Evolutionary conservation across 257 asterid species (phyloP).

Genomic region (Linderniella brevidens): DNA sequence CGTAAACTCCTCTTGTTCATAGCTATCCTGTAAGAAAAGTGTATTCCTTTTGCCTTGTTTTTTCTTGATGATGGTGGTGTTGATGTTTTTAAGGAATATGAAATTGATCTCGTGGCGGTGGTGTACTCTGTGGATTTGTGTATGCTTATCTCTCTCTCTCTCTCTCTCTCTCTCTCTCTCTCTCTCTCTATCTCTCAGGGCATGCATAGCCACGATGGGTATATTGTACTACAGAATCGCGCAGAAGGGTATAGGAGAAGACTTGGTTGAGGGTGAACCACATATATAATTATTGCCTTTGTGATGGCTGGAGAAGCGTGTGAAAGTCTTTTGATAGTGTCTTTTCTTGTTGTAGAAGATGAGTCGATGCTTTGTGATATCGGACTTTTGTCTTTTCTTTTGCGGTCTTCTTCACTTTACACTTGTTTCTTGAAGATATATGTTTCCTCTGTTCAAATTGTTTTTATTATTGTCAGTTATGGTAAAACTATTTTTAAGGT

Average conservation of each 20-base stretch:
- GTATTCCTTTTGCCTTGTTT: neutral
- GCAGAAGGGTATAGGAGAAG: constrained; percentile 49
- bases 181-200: constrained; percentile 32
- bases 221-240: constrained; percentile 78
- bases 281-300: neutral
- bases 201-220: constrained; percentile 97
- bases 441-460: too few species aligned
- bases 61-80: neutral
- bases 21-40: constrained; percentile 52
- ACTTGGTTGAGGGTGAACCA: constrained; percentile 3
- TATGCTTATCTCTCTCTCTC: neutral
- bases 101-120: too few species aligned
- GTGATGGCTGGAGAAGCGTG: too few species aligned
- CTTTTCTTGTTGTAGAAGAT: too few species aligned
- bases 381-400: too few species aligned
- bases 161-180: constrained; percentile 1
- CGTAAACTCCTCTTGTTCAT: constrained; percentile 77
- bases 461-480: too few species aligned
- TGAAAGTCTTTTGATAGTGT: too few species aligned
- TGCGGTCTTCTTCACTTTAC: too few species aligned
- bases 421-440: too few species aligned
- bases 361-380: too few species aligned
- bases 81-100: too few species aligned
- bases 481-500: too few species aligned
- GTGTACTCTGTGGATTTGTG: neutral